Evolutionary conservation across 2,329 filamentous ascomycete genomes (phyloP), one percentile per base, ranked within the genome.

Genomic region (Chaetomium sp.): DNA sequence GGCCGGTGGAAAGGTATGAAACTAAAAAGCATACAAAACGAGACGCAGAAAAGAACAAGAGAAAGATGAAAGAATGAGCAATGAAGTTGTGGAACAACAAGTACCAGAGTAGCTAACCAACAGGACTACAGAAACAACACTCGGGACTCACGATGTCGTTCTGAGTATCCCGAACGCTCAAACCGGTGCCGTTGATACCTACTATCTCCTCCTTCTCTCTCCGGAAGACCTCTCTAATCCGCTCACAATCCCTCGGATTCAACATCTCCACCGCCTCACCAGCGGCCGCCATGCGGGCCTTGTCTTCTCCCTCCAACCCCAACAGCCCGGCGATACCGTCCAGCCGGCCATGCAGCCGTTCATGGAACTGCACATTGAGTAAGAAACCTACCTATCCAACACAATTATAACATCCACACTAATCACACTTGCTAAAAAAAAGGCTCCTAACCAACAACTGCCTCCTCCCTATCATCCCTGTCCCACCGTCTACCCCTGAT

Each of bases 81-180:
- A 27, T 27, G 19, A 27, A 27, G 3, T 27, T 27, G 19, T 27
- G 19, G 19, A 27, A 27, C 19, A 27, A 27, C 3, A 27, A 27
- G 3, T 3, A 27, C 19, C 19, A 27, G 2, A 27, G 19, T 27
- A 27, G 19, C 19, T 27, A 27, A 27, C 19, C 19, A 27, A 27
- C 19, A 27, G 3, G 40, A 11, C 2, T 42, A 7, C 47, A 80
- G 78, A 79, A 64, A 61, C 64, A 3, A 66, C 63, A 12, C 65
- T 80, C 2, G 62, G 67, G 12, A 71, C 69, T 2, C 74, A 79
- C 58, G 79, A 81, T 59, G 61, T 79, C 35, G 73, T 73, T 11
- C 67, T 81, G 40, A 67, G 68, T 4, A 53, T 76, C 19, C 38
- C 58, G 7, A 35, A 57, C 19, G 8, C 46, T 4, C 27, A 36